Evolutionary conservation across 1,139 yeast genomes (phyloP).

Genomic region (Blastobotrys malaysiensis): DNA sequence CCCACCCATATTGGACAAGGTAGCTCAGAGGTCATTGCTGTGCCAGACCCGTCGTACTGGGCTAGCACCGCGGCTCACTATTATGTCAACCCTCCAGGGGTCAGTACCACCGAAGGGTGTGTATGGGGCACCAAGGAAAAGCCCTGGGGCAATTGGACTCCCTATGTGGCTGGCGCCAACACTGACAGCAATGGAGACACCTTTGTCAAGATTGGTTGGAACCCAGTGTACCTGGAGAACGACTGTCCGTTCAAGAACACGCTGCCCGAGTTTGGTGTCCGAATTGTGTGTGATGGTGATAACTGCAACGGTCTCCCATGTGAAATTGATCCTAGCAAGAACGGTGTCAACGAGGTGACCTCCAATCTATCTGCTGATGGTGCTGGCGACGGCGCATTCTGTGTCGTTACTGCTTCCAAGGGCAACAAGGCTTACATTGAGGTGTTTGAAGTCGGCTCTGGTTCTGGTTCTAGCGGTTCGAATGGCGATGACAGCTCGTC

Average conservation of each 20-base stretch:
- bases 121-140: slow-evolving; percentile 70
- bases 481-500: neutral
- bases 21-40: slow-evolving; percentile 54
- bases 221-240: slow-evolving; percentile 59
- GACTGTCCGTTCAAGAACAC: slow-evolving; percentile 46
- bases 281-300: slow-evolving; percentile 63
- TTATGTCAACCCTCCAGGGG: slow-evolving; percentile 84
- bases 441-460: slow-evolving; percentile 44
- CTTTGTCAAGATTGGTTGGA: slow-evolving; percentile 83
- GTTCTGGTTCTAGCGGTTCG: slow-evolving; percentile 7
- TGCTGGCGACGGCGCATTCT: slow-evolving; percentile 64
- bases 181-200: slow-evolving; percentile 64
- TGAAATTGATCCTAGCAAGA: slow-evolving; percentile 66
- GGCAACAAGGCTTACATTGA: slow-evolving; percentile 65
- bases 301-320: slow-evolving; percentile 73
- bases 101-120: slow-evolving; percentile 69
- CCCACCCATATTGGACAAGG: slow-evolving; percentile 62
- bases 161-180: slow-evolving; percentile 89
- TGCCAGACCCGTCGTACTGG: slow-evolving; percentile 67
- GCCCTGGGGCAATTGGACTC: slow-evolving; percentile 85
- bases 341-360: slow-evolving; percentile 51
- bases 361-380: slow-evolving; percentile 43
- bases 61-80: slow-evolving; percentile 74
- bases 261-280: slow-evolving; percentile 64
- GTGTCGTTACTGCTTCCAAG: slow-evolving; percentile 72